A percentile compares a stretch with the other conserved stretches of the same genome.
These are phyloP conservation scores for Mucor sp. DNA, from an alignment of 371 early-diverging fungal genomes.

Conservation along the genomic window DNA sequence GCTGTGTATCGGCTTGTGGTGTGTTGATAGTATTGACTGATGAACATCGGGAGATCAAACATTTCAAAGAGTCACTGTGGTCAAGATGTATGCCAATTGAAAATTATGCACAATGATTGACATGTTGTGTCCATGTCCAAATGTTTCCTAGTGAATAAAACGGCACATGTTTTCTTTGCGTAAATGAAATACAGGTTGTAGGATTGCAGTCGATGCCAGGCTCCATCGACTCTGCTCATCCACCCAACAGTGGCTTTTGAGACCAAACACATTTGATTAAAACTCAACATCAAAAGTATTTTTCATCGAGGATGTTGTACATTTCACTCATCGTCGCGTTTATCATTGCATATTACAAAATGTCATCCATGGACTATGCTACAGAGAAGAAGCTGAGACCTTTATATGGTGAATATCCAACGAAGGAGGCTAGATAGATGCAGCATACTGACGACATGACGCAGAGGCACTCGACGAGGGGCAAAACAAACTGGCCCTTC, in stretches of 20 bases:
- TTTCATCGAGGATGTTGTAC: background rate
- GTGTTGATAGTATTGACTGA: background rate
- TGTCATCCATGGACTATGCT: constrained; percentile 29
- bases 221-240: background rate
- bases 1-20: background rate
- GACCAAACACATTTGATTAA: background rate
- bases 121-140: background rate
- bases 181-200: no score
- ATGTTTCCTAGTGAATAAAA: background rate
- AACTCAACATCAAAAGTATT: constrained; percentile 2
- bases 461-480: constrained; percentile 77
- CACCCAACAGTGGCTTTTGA: background rate
- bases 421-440: background rate
- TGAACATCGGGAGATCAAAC: background rate
- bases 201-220: background rate
- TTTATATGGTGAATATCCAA: constrained; percentile 42
- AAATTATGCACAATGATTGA: background rate
- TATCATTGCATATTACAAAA: background rate
- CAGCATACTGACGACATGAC: background rate
- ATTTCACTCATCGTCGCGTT: background rate
- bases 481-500: constrained; percentile 69
- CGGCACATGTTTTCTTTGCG: no score
- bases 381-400: constrained; percentile 52
- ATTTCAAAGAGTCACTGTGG: background rate
- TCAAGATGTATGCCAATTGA: background rate